A percentile compares a stretch with the other conserved stretches of the same genome.
Conservation (phyloP, 352 stramenopile species). For the Globisporangium takayamanum region DNA sequence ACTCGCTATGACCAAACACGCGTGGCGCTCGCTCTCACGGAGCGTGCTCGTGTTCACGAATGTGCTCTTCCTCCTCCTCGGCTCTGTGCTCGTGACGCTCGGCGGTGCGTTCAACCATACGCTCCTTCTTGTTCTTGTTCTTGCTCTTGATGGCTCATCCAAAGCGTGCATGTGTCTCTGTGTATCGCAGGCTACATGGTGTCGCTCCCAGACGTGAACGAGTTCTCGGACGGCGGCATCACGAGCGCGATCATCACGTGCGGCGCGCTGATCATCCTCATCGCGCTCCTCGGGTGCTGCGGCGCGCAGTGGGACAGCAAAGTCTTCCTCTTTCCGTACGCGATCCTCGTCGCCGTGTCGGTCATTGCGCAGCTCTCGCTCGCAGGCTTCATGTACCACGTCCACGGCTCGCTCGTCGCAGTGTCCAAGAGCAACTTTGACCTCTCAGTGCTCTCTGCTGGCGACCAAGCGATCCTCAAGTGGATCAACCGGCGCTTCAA, state of each 20-base stretch:
- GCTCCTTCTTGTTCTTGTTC: not conserved
- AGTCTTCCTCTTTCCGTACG: slow-evolving; percentile 79
- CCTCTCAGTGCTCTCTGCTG: slow-evolving; percentile 38
- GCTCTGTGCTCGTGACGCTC: slow-evolving; percentile 71
- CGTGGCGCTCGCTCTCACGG: slow-evolving; percentile 67
- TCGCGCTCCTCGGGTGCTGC: slow-evolving; percentile 71
- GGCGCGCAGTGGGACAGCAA: slow-evolving; percentile 84
- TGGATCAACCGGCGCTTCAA: slow-evolving; percentile 80
- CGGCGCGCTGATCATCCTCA: slow-evolving; percentile 68
- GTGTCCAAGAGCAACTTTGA: slow-evolving; percentile 69
- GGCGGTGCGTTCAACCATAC: slow-evolving; percentile 31
- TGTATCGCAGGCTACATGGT: slow-evolving; percentile 62
- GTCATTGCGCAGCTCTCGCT: slow-evolving; percentile 73
- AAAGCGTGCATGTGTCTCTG: slow-evolving; percentile 7
- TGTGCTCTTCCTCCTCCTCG: slow-evolving; percentile 81
- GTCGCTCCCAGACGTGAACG: slow-evolving; percentile 66
- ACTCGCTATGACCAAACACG: slow-evolving; percentile 31
- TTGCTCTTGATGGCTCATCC: not conserved
- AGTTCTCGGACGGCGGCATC: slow-evolving; percentile 77
- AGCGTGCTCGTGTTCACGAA: slow-evolving; percentile 86
- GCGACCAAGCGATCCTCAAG: slow-evolving; percentile 56
- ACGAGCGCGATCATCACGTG: slow-evolving; percentile 77
- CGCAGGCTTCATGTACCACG: slow-evolving; percentile 74
- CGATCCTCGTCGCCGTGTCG: slow-evolving; percentile 70
- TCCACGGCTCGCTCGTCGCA: slow-evolving; percentile 63